phyloP scores from a whole-genome alignment of 164 flowering plant genomes.

The Umbellularia californica region DNA sequence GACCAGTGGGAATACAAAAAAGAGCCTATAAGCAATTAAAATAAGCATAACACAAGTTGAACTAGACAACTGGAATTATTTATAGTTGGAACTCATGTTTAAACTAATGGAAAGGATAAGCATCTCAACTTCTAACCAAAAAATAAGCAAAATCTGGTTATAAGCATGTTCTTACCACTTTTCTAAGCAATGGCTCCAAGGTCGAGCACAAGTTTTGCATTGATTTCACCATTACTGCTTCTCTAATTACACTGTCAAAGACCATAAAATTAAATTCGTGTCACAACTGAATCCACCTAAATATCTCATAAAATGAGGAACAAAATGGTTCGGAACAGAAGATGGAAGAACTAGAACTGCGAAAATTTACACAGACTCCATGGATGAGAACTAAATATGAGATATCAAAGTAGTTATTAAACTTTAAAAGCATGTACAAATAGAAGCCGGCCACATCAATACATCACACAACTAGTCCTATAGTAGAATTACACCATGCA shows the following conservation, averaged over 20 bases:
- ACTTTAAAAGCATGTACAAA: not conserved
- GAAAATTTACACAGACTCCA: too few relatives aligned
- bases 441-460: not conserved
- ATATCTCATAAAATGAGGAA: not conserved
- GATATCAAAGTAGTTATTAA: not conserved
- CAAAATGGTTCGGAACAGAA: not conserved
- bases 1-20: not conserved
- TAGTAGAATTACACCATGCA: too few relatives aligned
- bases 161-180: slow-evolving; percentile 44
- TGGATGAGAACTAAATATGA: too few relatives aligned
- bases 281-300: not conserved
- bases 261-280: not conserved
- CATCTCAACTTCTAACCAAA: not conserved
- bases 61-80: not conserved
- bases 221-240: slow-evolving; percentile 46
- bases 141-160: not conserved
- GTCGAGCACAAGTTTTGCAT: slow-evolving; percentile 36
- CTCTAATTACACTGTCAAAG: slow-evolving; percentile 50
- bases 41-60: not conserved
- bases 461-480: too few relatives aligned
- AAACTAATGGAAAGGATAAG: not conserved
- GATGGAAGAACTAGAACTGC: too few relatives aligned
- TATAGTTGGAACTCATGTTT: not conserved
- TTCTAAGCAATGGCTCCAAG: slow-evolving; percentile 68
- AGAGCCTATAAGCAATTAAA: not conserved